phyloP scores from a whole-genome alignment of 345 rosid genomes.

The Kandelia obovata region DNA sequence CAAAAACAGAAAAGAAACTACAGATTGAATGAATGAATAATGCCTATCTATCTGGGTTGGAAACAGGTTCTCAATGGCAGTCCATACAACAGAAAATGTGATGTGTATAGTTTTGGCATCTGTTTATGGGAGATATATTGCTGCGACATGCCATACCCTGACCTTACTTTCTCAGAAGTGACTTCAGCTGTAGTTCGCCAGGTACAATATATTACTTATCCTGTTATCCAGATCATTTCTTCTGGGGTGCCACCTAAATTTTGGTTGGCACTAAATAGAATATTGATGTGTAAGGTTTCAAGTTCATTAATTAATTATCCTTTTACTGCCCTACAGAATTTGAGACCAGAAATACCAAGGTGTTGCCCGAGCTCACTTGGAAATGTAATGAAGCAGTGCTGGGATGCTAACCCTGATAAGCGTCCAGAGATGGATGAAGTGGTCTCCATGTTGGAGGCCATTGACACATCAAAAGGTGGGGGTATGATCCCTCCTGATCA shows the following conservation, averaged over 20 bases:
- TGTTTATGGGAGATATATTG: conserved; percentile 1
- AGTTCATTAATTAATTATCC: not conserved
- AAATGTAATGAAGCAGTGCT: conserved; percentile 6
- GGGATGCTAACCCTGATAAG: conserved; percentile 11
- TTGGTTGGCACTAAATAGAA: not conserved
- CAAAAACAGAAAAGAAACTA: not conserved
- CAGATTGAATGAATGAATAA: conserved; percentile 8
- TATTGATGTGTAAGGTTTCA: not conserved
- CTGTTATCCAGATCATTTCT: not conserved
- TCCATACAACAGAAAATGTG: not conserved
- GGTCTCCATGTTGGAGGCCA: conserved; percentile 5
- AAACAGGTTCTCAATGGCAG: conserved; percentile 48
- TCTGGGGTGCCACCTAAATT: not conserved
- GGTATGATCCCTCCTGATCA: not conserved
- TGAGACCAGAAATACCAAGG: conserved; percentile 10
- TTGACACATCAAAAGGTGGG: conserved; percentile 1
- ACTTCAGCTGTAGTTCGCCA: conserved; percentile 86
- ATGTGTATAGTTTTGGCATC: not conserved
- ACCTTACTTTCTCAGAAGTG: conserved; percentile 80
- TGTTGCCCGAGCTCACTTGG: conserved; percentile 1
- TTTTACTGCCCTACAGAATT: conserved; percentile 12
- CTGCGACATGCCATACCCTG: conserved; percentile 50
- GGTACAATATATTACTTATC: conserved; percentile 31
- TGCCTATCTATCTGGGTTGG: conserved; percentile 19
- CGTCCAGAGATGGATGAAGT: conserved; percentile 17